Percentiles rank a stretch among this genome's conserved stretches.
phyloP scores from a whole-genome alignment of 805 yeast genomes.

The Candida endomychidarum region DNA sequence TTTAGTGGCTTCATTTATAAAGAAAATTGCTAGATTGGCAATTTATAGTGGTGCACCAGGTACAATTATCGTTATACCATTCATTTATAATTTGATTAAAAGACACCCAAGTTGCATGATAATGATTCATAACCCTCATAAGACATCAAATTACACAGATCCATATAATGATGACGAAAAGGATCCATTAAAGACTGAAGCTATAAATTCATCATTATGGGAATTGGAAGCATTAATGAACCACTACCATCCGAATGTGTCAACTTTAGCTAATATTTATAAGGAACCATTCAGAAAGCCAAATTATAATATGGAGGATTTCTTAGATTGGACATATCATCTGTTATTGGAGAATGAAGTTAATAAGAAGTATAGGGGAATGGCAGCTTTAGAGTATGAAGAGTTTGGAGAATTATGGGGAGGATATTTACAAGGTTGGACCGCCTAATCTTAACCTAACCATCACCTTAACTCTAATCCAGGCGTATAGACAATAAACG shows the following conservation, averaged over 20 bases:
- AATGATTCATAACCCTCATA: conserved; percentile 61
- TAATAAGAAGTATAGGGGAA: conserved; percentile 62
- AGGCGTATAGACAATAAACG: too few relatives aligned
- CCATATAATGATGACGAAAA: conserved; percentile 62
- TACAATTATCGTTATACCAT: conserved; percentile 83
- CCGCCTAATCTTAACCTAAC: conserved; percentile 14
- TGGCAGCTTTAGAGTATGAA: conserved; percentile 79
- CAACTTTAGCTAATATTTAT: conserved; percentile 85
- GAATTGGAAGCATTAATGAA: conserved; percentile 75
- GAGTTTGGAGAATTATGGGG: conserved; percentile 40
- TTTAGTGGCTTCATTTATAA: conserved; percentile 86
- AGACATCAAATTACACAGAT: conserved; percentile 44
- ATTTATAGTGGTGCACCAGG: conserved; percentile 85
- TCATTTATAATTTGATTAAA: conserved; percentile 82
- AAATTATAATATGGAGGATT: conserved; percentile 88
- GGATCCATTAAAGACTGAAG: conserved; percentile 78
- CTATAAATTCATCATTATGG: conserved; percentile 88
- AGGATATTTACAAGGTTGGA: conserved; percentile 31
- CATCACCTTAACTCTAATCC: too few relatives aligned
- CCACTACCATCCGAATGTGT: conserved; percentile 95
- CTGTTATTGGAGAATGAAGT: conserved; percentile 63
- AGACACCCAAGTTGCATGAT: conserved; percentile 95
- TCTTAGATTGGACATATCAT: conserved; percentile 85
- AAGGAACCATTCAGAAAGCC: conserved; percentile 88
- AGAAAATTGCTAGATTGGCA: conserved; percentile 72